Conservation (phyloP, 2,329 filamentous ascomycete genomes). For the Aureobasidium musti region DNA sequence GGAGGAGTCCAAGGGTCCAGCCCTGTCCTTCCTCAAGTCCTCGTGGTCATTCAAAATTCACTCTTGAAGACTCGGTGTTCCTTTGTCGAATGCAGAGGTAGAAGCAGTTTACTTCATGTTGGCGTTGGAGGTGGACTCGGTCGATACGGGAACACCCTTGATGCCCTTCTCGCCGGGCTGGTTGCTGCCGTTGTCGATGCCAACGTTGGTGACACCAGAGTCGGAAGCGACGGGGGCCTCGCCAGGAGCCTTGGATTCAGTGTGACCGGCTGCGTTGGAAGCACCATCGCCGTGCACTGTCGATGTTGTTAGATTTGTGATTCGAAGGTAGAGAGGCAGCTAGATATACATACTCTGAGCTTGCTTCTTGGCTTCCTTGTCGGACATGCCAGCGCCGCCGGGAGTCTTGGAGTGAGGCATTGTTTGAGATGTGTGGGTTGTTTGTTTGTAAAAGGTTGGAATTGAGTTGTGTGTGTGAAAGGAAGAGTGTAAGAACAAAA, state of each 20-base stretch:
- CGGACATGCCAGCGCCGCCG: slow-evolving; percentile 39
- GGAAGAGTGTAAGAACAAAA: background rate
- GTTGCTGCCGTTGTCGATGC: slow-evolving; percentile 38
- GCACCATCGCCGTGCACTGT: slow-evolving; percentile 40
- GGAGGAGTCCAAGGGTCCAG: background rate
- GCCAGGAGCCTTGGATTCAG: slow-evolving; percentile 37
- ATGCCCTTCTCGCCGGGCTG: slow-evolving; percentile 43
- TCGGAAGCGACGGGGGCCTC: slow-evolving; percentile 42
- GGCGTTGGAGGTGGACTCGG: slow-evolving; percentile 32
- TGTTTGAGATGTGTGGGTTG: slow-evolving; percentile 20
- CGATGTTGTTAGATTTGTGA: background rate
- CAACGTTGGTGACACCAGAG: slow-evolving; percentile 40
- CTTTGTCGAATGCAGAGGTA: background rate
- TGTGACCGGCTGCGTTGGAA: slow-evolving; percentile 40
- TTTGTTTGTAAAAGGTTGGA: background rate
- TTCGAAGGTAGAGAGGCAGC: background rate
- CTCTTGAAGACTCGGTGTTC: background rate
- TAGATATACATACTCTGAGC: slow-evolving; percentile 36
- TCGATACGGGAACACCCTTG: slow-evolving; percentile 37
- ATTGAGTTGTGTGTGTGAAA: background rate
- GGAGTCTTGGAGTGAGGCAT: slow-evolving; percentile 36
- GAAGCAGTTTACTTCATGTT: slow-evolving; percentile 36
- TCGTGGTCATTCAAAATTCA: background rate
- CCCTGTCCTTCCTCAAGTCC: background rate
- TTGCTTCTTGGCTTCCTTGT: slow-evolving; percentile 43